Evolutionary conservation across 2,329 filamentous ascomycete genomes (phyloP).

Genomic region (Ophiostoma angusticollis): DNA sequence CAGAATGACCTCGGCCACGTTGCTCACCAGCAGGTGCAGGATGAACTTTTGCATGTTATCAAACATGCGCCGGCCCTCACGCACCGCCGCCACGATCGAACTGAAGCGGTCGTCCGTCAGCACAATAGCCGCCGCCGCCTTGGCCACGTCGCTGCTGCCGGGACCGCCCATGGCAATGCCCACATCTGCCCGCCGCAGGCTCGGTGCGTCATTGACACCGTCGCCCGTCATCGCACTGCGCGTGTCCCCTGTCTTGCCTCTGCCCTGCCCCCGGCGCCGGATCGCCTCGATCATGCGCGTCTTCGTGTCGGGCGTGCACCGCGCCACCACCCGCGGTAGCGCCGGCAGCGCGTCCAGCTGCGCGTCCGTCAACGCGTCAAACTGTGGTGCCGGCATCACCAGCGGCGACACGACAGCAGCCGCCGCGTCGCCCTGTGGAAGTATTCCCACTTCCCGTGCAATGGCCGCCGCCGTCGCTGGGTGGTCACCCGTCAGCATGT

Average conservation of each 20-base stretch:
- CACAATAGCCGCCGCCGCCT: slow-evolving; percentile 70
- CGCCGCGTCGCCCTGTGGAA: slow-evolving; percentile 42
- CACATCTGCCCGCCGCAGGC: slow-evolving; percentile 67
- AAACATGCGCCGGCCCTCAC: slow-evolving; percentile 73
- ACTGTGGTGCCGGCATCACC: slow-evolving; percentile 64
- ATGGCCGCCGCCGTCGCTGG: slow-evolving; percentile 68
- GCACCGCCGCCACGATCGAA: slow-evolving; percentile 69
- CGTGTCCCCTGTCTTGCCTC: slow-evolving; percentile 79
- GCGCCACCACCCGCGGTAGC: slow-evolving; percentile 68
- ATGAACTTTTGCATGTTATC: slow-evolving; percentile 87
- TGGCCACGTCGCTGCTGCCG: slow-evolving; percentile 69
- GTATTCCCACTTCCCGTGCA: slow-evolving; percentile 65
- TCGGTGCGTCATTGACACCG: slow-evolving; percentile 77
- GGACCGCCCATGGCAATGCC: slow-evolving; percentile 74
- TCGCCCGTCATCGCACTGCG: slow-evolving; percentile 85
- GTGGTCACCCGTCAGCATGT: slow-evolving; percentile 79
- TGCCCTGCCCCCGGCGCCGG: slow-evolving; percentile 61
- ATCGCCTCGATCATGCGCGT: slow-evolving; percentile 84
- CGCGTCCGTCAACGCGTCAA: slow-evolving; percentile 62
- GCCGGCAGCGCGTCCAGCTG: slow-evolving; percentile 66
- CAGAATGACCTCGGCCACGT: slow-evolving; percentile 72
- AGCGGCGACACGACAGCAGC: slow-evolving; percentile 51
- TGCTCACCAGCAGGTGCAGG: slow-evolving; percentile 64
- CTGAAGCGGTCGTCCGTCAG: slow-evolving; percentile 83
- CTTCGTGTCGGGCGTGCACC: slow-evolving; percentile 76